A percentile compares a stretch with the other conserved stretches of the same genome.
Evolutionary conservation across 306 rosid species (phyloP).

Genomic region (Cucurbita pepo): DNA sequence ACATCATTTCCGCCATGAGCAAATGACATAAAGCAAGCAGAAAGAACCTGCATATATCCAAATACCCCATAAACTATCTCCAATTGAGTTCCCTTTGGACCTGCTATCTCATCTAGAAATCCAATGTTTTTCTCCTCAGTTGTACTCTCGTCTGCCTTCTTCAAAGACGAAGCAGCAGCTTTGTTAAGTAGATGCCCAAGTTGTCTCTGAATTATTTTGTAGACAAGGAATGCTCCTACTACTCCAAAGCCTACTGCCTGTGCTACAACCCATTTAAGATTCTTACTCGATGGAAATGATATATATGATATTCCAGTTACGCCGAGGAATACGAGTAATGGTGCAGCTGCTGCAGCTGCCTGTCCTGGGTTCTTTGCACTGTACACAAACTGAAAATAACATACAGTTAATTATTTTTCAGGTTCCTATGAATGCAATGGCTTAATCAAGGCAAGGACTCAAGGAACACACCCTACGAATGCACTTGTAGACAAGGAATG

Average conservation of each 20-base stretch:
- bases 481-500: conserved; percentile 90
- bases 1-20: conserved; percentile 99
- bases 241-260: conserved; percentile 66
- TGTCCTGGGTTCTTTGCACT: conserved; percentile 91
- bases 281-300: conserved; percentile 69
- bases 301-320: conserved; percentile 60
- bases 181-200: conserved; percentile 77
- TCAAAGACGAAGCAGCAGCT: conserved; percentile 16
- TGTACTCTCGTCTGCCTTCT: conserved; percentile 25
- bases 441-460: background rate
- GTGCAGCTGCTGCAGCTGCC: conserved; percentile 96
- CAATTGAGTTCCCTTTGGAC: conserved; percentile 79
- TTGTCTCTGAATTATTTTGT: conserved; percentile 57
- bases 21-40: conserved; percentile 98
- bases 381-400: conserved; percentile 60
- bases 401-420: background rate
- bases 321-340: conserved; percentile 66
- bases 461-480: conserved; percentile 66
- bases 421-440: background rate
- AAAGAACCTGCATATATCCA: conserved; percentile 90
- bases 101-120: conserved; percentile 67
- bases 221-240: conserved; percentile 47
- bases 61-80: conserved; percentile 90
- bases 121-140: conserved; percentile 33
- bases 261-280: conserved; percentile 29